Evolutionary conservation across 2,329 filamentous ascomycete genomes (phyloP).

Genomic region (Lachnellula occidentalis): DNA sequence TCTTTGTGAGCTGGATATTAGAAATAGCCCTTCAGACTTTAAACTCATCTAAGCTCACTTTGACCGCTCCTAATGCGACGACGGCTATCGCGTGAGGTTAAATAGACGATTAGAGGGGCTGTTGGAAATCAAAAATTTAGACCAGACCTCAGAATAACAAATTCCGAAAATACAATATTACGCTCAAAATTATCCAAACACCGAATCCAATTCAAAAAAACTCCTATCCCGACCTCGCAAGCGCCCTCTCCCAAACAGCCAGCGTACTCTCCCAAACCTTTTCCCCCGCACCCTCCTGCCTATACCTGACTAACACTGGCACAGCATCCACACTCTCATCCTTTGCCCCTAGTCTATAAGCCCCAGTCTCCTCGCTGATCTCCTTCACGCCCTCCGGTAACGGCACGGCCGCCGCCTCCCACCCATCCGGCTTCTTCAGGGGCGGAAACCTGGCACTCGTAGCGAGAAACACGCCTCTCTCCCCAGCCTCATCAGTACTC

Average conservation of each 20-base stretch:
- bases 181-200: too few species aligned
- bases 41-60: too few species aligned
- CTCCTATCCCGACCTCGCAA: constrained; percentile 10
- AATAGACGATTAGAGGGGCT: too few species aligned
- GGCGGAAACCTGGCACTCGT: constrained; percentile 34
- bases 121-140: too few species aligned
- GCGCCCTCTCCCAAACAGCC: constrained; percentile 32
- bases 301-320: constrained; percentile 25
- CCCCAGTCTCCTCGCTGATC: constrained; percentile 32
- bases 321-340: constrained; percentile 29
- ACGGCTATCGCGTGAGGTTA: too few species aligned
- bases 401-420: constrained; percentile 12
- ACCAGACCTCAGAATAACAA: too few species aligned
- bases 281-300: constrained; percentile 27
- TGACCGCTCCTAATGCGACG: too few species aligned
- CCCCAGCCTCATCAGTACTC: constrained; percentile 32
- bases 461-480: constrained; percentile 35
- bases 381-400: constrained; percentile 18
- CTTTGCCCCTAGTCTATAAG: constrained; percentile 34
- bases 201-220: too few species aligned
- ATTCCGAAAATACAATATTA: too few species aligned
- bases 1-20: too few species aligned
- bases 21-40: too few species aligned
- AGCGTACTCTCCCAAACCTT: constrained; percentile 35
- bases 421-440: constrained; percentile 11